These are phyloP conservation scores for Prunus mongolica DNA, from an alignment of 306 rosid species.

Conservation along the genomic window DNA sequence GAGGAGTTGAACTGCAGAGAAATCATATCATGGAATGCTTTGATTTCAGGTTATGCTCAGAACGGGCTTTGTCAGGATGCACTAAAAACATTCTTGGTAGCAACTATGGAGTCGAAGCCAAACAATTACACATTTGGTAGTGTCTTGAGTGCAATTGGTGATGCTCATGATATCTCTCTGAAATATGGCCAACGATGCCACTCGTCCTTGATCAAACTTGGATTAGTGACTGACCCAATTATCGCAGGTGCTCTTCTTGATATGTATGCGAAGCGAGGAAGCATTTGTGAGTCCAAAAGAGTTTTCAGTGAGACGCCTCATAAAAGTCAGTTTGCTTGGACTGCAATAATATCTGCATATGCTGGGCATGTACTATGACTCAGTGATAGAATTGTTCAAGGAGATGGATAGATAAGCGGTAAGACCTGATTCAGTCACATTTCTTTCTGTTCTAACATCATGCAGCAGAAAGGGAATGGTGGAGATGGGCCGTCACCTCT, in stretches of 20 bases:
- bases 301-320: conserved; percentile 56
- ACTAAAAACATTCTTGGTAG: conserved; percentile 49
- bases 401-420: conserved; percentile 57
- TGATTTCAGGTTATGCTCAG: conserved; percentile 85
- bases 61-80: conserved; percentile 59
- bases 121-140: conserved; percentile 83
- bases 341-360: conserved; percentile 70
- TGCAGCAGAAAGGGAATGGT: conserved; percentile 85
- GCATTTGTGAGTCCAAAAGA: conserved; percentile 56
- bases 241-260: conserved; percentile 70
- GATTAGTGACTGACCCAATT: conserved; percentile 51
- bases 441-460: conserved; percentile 60
- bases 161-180: conserved; percentile 62
- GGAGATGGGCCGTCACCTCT: conserved; percentile 51
- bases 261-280: conserved; percentile 89
- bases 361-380: conserved; percentile 66
- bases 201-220: conserved; percentile 56
- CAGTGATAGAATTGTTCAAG: conserved; percentile 53
- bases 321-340: conserved; percentile 65
- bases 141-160: conserved; percentile 72
- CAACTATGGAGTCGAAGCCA: conserved; percentile 53
- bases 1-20: conserved; percentile 61
- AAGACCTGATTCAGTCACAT: conserved; percentile 65
- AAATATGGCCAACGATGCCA: conserved; percentile 74
- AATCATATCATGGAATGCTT: conserved; percentile 76